These are phyloP conservation scores for Sutorius australiensis DNA, from an alignment of 768 basidiomycete species.

Conservation along the genomic window DNA sequence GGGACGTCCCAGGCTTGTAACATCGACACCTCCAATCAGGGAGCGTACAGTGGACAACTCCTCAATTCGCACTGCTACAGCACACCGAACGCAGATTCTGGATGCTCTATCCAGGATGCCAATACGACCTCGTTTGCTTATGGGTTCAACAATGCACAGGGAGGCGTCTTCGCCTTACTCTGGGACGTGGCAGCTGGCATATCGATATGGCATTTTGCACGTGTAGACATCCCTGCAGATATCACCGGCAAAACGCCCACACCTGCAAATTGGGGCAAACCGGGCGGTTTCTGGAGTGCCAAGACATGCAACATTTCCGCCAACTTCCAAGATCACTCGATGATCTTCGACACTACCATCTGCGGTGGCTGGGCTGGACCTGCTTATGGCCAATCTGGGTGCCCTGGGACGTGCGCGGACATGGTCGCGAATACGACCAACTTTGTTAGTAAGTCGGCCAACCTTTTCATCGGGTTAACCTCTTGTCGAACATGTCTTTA, in stretches of 20 bases:
- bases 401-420: conserved; percentile 42
- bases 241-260: conserved; percentile 41
- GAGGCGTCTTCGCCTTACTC: conserved; percentile 55
- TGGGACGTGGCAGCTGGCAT: conserved; percentile 48
- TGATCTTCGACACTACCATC: conserved; percentile 39
- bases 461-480: not conserved
- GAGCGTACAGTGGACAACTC: conserved; percentile 21
- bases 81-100: conserved; percentile 38
- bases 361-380: conserved; percentile 30
- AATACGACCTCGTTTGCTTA: conserved; percentile 39
- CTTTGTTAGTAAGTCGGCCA: conserved; percentile 39
- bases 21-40: conserved; percentile 15
- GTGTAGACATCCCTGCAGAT: conserved; percentile 49
- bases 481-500: conserved; percentile 15
- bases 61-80: conserved; percentile 37
- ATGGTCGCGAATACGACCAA: conserved; percentile 53
- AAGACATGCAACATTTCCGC: conserved; percentile 41
- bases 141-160: conserved; percentile 32
- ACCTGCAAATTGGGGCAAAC: conserved; percentile 48
- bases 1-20: conserved; percentile 35
- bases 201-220: conserved; percentile 52
- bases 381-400: conserved; percentile 25
- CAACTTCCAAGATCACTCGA: conserved; percentile 48
- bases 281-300: conserved; percentile 49
- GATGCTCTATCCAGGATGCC: conserved; percentile 46